A percentile compares a stretch with the other conserved stretches of the same genome.
These are phyloP conservation scores for Soucietia sequanensis DNA, from an alignment of 805 yeast species.

Conservation along the genomic window DNA sequence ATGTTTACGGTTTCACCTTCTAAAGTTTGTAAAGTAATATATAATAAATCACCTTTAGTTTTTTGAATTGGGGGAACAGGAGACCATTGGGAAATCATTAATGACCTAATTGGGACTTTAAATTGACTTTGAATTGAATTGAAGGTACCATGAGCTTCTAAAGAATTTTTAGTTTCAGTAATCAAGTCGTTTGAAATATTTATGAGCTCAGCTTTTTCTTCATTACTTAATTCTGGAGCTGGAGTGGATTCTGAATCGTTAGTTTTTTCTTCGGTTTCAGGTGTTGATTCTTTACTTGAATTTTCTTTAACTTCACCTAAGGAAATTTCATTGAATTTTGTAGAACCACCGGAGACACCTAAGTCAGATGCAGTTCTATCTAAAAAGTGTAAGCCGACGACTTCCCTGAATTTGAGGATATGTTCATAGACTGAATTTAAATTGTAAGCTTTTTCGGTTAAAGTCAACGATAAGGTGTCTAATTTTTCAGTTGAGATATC, in stretches of 20 bases:
- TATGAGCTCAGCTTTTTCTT: constrained; percentile 24
- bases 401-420: constrained; percentile 60
- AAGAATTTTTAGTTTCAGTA: constrained; percentile 6
- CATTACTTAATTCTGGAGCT: constrained; percentile 19
- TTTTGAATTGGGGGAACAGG: constrained; percentile 71
- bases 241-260: constrained; percentile 9
- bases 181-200: constrained; percentile 12
- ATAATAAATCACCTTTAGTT: constrained; percentile 74
- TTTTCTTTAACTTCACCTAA: constrained; percentile 30
- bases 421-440: constrained; percentile 63
- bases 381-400: constrained; percentile 49
- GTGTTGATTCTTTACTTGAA: constrained; percentile 13
- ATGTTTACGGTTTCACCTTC: constrained; percentile 80
- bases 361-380: constrained; percentile 44
- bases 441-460: constrained; percentile 58
- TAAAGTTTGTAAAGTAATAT: constrained; percentile 70
- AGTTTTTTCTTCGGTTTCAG: constrained; percentile 12
- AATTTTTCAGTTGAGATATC: constrained; percentile 16
- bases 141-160: constrained; percentile 25
- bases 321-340: constrained; percentile 43
- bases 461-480: constrained; percentile 36
- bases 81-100: constrained; percentile 74
- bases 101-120: constrained; percentile 53
- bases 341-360: constrained; percentile 47
- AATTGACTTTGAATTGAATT: constrained; percentile 25